These are phyloP conservation scores for Solanum habrochaites DNA, from an alignment of 257 asterid genomes.

Conservation along the genomic window DNA sequence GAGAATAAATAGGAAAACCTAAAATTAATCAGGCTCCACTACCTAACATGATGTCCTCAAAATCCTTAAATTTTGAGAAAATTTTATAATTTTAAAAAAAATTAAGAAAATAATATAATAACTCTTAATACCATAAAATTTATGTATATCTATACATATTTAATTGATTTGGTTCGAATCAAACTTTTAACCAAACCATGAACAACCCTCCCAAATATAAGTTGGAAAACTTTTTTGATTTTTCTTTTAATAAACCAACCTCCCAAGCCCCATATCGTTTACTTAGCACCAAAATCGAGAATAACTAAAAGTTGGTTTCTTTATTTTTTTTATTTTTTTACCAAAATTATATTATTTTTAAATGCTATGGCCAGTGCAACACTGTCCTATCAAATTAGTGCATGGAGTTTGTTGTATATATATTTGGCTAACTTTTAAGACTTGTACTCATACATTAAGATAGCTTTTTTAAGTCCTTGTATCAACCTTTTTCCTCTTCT, in stretches of 20 bases:
- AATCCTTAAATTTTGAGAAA: too few species aligned
- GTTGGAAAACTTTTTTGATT: too few species aligned
- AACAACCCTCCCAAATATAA: neutral
- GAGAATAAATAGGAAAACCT: too few species aligned
- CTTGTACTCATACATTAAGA: neutral
- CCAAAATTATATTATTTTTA: neutral
- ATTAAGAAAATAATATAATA: too few species aligned
- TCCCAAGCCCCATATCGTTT: too few species aligned
- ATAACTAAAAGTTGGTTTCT: neutral
- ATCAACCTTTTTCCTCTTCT: neutral
- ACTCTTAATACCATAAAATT: too few species aligned
- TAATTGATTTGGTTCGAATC: neutral
- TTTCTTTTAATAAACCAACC: neutral
- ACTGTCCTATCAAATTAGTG: neutral
- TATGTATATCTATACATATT: neutral
- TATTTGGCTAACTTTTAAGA: neutral
- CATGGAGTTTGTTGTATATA: neutral
- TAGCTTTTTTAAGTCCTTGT: neutral
- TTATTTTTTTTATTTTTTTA: neutral
- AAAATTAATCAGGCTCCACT: too few species aligned
- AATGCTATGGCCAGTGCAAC: neutral
- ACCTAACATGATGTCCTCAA: too few species aligned
- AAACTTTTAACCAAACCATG: neutral
- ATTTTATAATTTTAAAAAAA: too few species aligned
- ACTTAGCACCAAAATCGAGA: neutral